Percentiles rank a stretch among this genome's conserved stretches.
phyloP scores from a whole-genome alignment of 1,284 basidiomycete species.

The Tilletia walkeri region DNA sequence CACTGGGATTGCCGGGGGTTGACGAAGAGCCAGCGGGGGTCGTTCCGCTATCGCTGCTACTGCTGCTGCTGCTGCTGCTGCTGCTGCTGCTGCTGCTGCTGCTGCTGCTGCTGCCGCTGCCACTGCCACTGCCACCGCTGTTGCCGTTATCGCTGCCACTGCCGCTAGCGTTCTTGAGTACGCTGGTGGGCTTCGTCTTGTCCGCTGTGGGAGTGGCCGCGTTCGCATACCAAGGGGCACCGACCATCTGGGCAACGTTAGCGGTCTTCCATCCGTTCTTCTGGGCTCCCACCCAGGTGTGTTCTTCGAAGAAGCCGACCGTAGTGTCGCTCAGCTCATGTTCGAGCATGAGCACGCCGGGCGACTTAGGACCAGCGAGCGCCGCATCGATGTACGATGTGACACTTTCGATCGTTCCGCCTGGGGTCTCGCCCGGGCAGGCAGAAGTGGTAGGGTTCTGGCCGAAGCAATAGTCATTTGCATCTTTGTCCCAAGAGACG shows the following conservation, averaged over 20 bases:
- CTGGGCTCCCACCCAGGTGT: conserved; percentile 65
- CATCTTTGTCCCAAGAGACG: conserved; percentile 68
- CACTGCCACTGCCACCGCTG: too few relatives aligned
- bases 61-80: too few relatives aligned
- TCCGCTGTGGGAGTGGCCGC: conserved; percentile 17
- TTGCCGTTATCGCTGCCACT: too few relatives aligned
- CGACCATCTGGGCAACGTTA: conserved; percentile 33
- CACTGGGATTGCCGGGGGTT: too few relatives aligned
- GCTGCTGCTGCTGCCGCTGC: too few relatives aligned
- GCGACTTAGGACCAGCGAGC: conserved; percentile 52
- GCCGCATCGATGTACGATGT: conserved; percentile 18
- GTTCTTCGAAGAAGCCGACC: conserved; percentile 68
- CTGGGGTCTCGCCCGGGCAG: conserved; percentile 34
- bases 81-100: too few relatives aligned
- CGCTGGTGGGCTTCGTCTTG: too few relatives aligned
- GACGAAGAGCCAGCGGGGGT: too few relatives aligned
- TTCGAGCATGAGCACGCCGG: conserved; percentile 76
- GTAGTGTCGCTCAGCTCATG: conserved; percentile 72
- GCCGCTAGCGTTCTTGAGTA: too few relatives aligned
- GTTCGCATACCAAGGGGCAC: conserved; percentile 41
- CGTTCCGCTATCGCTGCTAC: too few relatives aligned
- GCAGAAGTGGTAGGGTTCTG: conserved; percentile 17
- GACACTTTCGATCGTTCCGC: conserved; percentile 28
- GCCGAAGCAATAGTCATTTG: conserved; percentile 27
- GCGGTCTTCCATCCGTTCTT: conserved; percentile 65